Percentiles rank a stretch among this genome's conserved stretches.
Conservation (phyloP, 208 protist species). For the Leishmania aethiopica region DNA sequence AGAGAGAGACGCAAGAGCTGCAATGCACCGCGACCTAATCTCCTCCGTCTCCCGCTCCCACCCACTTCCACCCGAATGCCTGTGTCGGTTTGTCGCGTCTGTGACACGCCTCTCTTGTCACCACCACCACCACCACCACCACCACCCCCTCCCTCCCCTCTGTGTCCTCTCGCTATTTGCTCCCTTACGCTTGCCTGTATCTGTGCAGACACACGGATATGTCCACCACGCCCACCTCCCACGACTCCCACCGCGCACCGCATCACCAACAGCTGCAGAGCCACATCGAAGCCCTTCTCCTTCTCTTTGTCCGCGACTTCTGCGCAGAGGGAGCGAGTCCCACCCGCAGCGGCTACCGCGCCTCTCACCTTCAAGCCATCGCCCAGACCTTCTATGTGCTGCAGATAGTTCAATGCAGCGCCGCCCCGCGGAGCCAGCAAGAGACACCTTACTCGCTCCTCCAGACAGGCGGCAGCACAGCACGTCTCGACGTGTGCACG, state of each 20-base stretch:
- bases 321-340: not conserved
- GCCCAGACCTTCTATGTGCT: constrained; percentile 28
- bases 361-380: constrained; percentile 22
- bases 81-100: not conserved
- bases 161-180: not conserved
- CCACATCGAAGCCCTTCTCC: constrained; percentile 14
- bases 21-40: not conserved
- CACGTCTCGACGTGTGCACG: constrained; percentile 36
- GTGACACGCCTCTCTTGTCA: not conserved
- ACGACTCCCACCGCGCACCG: not conserved
- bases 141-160: not conserved
- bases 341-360: not conserved
- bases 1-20: not conserved
- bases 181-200: not conserved
- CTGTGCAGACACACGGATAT: not conserved
- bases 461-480: not conserved
- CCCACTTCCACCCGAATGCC: not conserved
- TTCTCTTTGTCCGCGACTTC: constrained; percentile 21
- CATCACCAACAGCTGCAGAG: constrained; percentile 8
- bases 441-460: not conserved
- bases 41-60: not conserved
- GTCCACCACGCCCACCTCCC: not conserved
- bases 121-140: not conserved
- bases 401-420: not conserved
- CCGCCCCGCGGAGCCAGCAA: not conserved